Percentiles rank a stretch among this genome's conserved stretches.
Conservation (phyloP, 768 basidiomycete species). For the Lentinula boryana region DNA sequence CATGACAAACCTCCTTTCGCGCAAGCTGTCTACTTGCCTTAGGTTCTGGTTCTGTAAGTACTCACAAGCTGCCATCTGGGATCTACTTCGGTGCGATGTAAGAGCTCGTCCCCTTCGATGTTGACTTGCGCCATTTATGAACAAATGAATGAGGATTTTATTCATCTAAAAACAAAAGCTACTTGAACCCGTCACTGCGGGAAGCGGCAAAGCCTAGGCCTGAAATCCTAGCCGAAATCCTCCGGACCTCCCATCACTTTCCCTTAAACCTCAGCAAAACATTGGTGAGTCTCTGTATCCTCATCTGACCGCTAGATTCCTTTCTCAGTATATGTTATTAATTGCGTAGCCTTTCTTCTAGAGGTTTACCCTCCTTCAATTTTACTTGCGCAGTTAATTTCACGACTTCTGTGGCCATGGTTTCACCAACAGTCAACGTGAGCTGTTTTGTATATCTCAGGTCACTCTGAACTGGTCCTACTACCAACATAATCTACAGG, state of each 20-base stretch:
- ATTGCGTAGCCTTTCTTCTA: not conserved
- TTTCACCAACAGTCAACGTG: slow-evolving; percentile 73
- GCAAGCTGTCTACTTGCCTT: no score
- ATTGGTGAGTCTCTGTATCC: not conserved
- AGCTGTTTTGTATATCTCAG: slow-evolving; percentile 20
- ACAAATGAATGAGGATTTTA: no score
- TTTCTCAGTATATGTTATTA: not conserved
- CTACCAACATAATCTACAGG: slow-evolving; percentile 39
- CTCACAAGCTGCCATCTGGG: no score
- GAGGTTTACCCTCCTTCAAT: not conserved
- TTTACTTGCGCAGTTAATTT: not conserved
- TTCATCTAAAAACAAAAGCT: not conserved
- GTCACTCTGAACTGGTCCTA: not conserved
- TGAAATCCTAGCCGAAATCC: slow-evolving; percentile 4
- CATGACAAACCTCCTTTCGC: no score
- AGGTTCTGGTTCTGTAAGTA: no score
- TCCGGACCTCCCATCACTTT: not conserved
- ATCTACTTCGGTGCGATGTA: no score
- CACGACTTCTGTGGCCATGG: slow-evolving; percentile 35
- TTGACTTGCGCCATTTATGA: no score
- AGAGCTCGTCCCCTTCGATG: no score
- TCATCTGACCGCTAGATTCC: not conserved
- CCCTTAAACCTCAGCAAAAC: not conserved
- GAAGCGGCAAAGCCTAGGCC: not conserved
- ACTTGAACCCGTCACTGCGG: not conserved